Evolutionary conservation across 116 monocot species (phyloP).

Genomic region (Posidonia oceanica): DNA sequence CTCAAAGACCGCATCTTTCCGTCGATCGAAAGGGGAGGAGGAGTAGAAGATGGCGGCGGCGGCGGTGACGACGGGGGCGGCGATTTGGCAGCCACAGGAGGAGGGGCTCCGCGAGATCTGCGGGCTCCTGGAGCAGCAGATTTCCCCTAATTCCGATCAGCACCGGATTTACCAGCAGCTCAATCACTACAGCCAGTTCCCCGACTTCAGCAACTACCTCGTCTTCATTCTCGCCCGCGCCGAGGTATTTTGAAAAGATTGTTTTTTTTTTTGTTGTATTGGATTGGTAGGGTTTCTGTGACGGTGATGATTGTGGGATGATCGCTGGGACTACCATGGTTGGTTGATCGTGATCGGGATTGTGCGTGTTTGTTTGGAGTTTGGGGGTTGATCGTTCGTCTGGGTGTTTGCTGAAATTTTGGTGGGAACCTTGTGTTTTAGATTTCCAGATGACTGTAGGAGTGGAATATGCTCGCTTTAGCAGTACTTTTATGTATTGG

Average conservation of each 20-base stretch:
- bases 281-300: too few relatives aligned
- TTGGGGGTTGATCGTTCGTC: background rate
- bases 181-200: conserved; percentile 78
- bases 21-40: background rate
- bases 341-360: background rate
- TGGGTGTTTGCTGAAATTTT: background rate
- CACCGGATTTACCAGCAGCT: conserved; percentile 83
- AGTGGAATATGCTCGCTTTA: too few relatives aligned
- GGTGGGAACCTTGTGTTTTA: too few relatives aligned
- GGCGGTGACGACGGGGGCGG: conserved; percentile 25
- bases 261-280: too few relatives aligned
- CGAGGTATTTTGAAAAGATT: conserved; percentile 27
- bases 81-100: conserved; percentile 82
- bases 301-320: too few relatives aligned
- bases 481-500: too few relatives aligned
- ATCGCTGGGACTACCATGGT: too few relatives aligned
- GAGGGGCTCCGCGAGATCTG: conserved; percentile 98
- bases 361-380: background rate
- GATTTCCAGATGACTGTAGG: too few relatives aligned
- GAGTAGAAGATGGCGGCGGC: conserved; percentile 10
- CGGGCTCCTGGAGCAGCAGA: conserved; percentile 77
- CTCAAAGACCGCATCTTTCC: background rate
- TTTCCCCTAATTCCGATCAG: conserved; percentile 82
- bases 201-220: conserved; percentile 94
- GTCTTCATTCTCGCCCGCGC: conserved; percentile 73